Evolutionary conservation across 495 filamentous ascomycete species (phyloP).

Genomic region (Hypoxylon intermedium): DNA sequence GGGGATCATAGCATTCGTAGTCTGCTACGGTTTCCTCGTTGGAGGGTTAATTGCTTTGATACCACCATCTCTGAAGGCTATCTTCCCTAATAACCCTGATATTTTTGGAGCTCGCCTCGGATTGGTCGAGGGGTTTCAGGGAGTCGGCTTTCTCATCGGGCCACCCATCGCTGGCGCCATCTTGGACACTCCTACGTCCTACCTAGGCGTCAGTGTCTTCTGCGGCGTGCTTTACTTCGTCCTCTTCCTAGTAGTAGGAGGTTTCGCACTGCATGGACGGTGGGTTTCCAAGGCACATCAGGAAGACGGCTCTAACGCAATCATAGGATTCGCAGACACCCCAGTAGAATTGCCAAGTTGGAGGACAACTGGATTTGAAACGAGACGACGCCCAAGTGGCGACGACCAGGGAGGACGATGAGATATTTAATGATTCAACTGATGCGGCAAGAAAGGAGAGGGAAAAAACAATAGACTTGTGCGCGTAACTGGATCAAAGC

Average conservation of each 20-base stretch:
- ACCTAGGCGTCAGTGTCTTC: slow-evolving; percentile 20
- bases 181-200: slow-evolving; percentile 2
- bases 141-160: slow-evolving; percentile 46
- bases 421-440: too few species aligned
- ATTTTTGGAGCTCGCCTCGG: slow-evolving; percentile 50
- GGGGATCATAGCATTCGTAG: slow-evolving; percentile 49
- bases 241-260: slow-evolving; percentile 8
- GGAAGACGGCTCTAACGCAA: neutral
- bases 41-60: slow-evolving; percentile 50
- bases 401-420: too few species aligned
- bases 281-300: neutral
- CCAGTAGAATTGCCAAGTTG: too few species aligned
- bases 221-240: slow-evolving; percentile 13
- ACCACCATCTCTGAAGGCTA: slow-evolving; percentile 36
- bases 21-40: slow-evolving; percentile 51
- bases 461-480: too few species aligned
- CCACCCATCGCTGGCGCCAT: slow-evolving; percentile 50
- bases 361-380: too few species aligned
- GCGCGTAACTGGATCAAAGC: too few species aligned
- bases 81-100: slow-evolving; percentile 31
- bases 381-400: too few species aligned
- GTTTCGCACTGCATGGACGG: slow-evolving; percentile 9
- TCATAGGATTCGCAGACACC: neutral
- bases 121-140: slow-evolving; percentile 39
- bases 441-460: too few species aligned